These are phyloP conservation scores for Passalora sequoiae DNA, from an alignment of 2,329 filamentous ascomycete species.

Conservation along the genomic window DNA sequence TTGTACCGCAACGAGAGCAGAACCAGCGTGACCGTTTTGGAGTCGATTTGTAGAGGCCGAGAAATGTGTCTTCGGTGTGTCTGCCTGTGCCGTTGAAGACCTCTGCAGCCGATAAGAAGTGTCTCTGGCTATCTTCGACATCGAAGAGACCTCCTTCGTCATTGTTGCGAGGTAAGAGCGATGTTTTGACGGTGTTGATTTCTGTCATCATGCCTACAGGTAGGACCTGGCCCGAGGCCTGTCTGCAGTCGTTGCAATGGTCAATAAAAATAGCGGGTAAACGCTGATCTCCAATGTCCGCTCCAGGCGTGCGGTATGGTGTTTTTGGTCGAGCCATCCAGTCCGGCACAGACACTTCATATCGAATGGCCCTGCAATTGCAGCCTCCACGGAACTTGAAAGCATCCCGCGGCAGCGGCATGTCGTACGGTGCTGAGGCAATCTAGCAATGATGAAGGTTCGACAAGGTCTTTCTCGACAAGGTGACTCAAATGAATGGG, in stretches of 20 bases:
- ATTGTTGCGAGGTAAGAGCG: neutral
- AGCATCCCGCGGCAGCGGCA: neutral
- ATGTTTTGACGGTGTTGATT: neutral
- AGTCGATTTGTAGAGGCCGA: conserved; percentile 11
- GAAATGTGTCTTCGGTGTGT: neutral
- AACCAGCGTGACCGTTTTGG: conserved; percentile 12
- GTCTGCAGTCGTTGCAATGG: conserved; percentile 16
- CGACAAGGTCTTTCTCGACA: too few relatives aligned
- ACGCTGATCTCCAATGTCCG: conserved; percentile 8
- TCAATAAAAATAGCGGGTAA: conserved; percentile 9
- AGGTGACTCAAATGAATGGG: too few relatives aligned
- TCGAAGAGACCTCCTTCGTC: neutral
- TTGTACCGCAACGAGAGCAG: conserved; percentile 15
- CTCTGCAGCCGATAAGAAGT: neutral
- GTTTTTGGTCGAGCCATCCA: neutral
- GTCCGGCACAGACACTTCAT: conserved; percentile 7
- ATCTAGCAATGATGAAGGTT: too few relatives aligned
- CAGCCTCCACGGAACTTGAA: conserved; percentile 15
- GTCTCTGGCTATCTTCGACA: neutral
- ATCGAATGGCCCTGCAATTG: conserved; percentile 17
- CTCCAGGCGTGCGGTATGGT: neutral
- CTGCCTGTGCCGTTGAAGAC: conserved; percentile 7
- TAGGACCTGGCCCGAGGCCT: conserved; percentile 8
- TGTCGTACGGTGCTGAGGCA: too few relatives aligned
- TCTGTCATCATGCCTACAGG: neutral